phyloP scores from a whole-genome alignment of 306 rosid genomes.

The Casuarina cunninghamiana region DNA sequence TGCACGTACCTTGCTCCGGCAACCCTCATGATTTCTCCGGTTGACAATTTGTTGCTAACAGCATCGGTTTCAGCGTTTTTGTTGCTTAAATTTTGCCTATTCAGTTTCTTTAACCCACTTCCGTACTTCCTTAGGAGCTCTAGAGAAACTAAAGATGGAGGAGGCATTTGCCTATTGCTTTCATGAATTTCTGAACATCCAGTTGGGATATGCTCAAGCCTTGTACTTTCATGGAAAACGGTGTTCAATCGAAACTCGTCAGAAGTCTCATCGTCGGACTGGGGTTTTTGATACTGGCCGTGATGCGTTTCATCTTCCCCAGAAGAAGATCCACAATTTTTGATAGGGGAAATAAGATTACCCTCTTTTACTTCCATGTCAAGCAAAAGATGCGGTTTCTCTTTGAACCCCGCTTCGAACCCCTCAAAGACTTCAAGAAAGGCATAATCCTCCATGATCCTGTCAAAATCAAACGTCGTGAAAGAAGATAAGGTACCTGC shows the following conservation, averaged over 20 bases:
- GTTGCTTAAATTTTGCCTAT: slow-evolving; percentile 20
- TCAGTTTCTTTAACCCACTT: slow-evolving; percentile 45
- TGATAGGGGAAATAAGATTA: slow-evolving; percentile 20
- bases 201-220: not conserved
- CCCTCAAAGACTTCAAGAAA: slow-evolving; percentile 29
- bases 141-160: slow-evolving; percentile 43
- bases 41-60: slow-evolving; percentile 44
- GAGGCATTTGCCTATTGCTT: slow-evolving; percentile 21
- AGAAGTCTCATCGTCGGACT: slow-evolving; percentile 2
- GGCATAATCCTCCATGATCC: slow-evolving; percentile 2
- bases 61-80: not conserved
- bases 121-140: slow-evolving; percentile 53
- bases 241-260: slow-evolving; percentile 40
- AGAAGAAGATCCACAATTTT: not conserved
- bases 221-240: slow-evolving; percentile 14
- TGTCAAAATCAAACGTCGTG: slow-evolving; percentile 36
- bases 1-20: slow-evolving; percentile 76
- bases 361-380: slow-evolving; percentile 25
- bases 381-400: slow-evolving; percentile 23
- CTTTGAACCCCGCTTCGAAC: slow-evolving; percentile 11
- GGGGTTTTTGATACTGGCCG: slow-evolving; percentile 8
- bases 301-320: too few species aligned
- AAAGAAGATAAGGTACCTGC: slow-evolving; percentile 31
- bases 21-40: slow-evolving; percentile 61
- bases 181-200: slow-evolving; percentile 20